Base-by-base conservation (phyloP, 306 rosid species). In the Oemleria cerasiformis region DNA sequence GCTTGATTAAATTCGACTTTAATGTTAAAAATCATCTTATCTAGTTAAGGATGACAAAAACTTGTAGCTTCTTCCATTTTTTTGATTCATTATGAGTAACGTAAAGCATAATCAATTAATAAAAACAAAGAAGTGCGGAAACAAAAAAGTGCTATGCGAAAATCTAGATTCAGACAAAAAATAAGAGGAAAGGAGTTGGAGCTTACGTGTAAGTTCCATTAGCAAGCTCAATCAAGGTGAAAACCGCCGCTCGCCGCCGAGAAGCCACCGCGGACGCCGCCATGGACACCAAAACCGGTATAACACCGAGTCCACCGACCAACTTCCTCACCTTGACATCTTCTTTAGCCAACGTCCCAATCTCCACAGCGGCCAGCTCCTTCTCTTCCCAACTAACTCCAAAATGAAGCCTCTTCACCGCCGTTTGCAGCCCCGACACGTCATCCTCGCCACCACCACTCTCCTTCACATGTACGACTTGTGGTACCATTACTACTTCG, bases 341-440 rank as follows among this genome's bases (percentile, higher is more conserved):
- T 70, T 91, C 86, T 77, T 77, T 89, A 11, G 90, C 89, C 57
- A 91, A 75, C 65, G 69, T 78, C 48, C 70, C 86, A 80, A 95
- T 89, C 86, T 83, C 92, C 66, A 71, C 68, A 3, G 95, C 92
- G 40, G 96, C 94, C 48, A 58, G 44, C 76, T 89, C 96, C 71
- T 86, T 95, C 90, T 91, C 96, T 77, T 85, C 88, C 89, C 90
- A 86, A 76, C 79, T 81, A 58, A 25, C 39, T 40, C 99, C 99
- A 25, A 95, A 95, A 84, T 95, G 95, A 77, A 95, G 96, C 78
- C 77, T 85, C 88, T 95, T 95, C 82, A 95, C 99, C 6, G 90
- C 82, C 80, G 72, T 87, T 75, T 88, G 89, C 75, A 95, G 70
- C 81, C 75, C 78, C 53, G 51, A 76, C 47, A 55, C 77, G 10